Evolutionary conservation across 2,329 filamentous ascomycete species (phyloP).

Genomic region (Nectriaceae sp.): DNA sequence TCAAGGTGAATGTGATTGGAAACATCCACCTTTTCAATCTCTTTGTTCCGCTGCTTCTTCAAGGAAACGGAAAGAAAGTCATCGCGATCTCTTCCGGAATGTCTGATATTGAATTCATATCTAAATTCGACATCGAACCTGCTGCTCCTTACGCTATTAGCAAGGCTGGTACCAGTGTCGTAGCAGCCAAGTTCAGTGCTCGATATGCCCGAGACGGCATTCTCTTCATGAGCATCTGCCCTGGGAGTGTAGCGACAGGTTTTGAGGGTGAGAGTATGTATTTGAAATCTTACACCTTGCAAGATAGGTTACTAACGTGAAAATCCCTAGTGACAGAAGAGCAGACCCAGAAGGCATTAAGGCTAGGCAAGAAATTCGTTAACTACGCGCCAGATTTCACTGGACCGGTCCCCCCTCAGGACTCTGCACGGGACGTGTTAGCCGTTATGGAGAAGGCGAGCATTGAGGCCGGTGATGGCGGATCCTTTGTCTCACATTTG

Average conservation of each 20-base stretch:
- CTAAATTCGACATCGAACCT: constrained; percentile 36
- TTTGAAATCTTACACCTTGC: neutral
- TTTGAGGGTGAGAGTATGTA: constrained; percentile 27
- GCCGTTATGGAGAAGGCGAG: constrained; percentile 39
- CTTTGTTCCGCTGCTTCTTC: constrained; percentile 54
- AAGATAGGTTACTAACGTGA: constrained; percentile 2
- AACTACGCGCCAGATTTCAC: constrained; percentile 43
- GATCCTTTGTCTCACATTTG: constrained; percentile 54
- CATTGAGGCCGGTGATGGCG: constrained; percentile 48
- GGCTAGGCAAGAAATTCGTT: constrained; percentile 32
- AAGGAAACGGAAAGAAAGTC: constrained; percentile 56
- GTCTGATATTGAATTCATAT: constrained; percentile 48
- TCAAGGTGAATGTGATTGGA: constrained; percentile 52
- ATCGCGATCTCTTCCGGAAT: constrained; percentile 50
- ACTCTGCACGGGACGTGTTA: constrained; percentile 36
- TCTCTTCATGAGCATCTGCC: constrained; percentile 52
- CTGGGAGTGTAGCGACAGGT: constrained; percentile 51
- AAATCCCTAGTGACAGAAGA: constrained; percentile 24
- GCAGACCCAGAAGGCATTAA: constrained; percentile 22
- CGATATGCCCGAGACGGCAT: constrained; percentile 52
- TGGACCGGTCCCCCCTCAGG: constrained; percentile 34
- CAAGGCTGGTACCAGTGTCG: constrained; percentile 55
- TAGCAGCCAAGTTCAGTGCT: constrained; percentile 54
- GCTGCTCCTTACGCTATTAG: constrained; percentile 46
- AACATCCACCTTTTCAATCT: constrained; percentile 54